Percentiles rank a stretch among this genome's conserved stretches.
Evolutionary conservation across 768 basidiomycete species (phyloP).

Genomic region (Paxillus rubicundulus): DNA sequence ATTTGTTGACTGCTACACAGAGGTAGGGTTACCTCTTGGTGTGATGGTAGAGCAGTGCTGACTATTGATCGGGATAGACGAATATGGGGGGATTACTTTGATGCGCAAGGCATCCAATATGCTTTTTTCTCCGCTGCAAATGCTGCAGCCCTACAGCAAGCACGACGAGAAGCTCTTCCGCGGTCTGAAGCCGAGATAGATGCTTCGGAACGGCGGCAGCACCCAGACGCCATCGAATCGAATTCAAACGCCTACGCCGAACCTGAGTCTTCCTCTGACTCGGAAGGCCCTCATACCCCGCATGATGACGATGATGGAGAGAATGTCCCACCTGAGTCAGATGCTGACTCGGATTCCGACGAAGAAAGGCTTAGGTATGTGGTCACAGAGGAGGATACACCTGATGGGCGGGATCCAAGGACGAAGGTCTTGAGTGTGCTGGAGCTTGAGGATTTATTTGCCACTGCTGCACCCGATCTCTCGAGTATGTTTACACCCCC

Average conservation of each 20-base stretch:
- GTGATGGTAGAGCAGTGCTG: neutral
- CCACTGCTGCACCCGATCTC: slow-evolving; percentile 66
- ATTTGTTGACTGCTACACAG: slow-evolving; percentile 83
- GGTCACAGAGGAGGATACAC: slow-evolving; percentile 52
- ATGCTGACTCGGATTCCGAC: slow-evolving; percentile 30
- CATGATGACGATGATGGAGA: slow-evolving; percentile 31
- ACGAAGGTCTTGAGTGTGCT: slow-evolving; percentile 78
- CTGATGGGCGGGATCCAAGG: slow-evolving; percentile 57
- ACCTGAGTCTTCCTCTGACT: slow-evolving; percentile 33
- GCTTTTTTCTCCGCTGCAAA: slow-evolving; percentile 94
- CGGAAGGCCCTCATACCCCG: slow-evolving; percentile 25
- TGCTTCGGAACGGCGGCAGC: neutral
- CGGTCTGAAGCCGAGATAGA: slow-evolving; percentile 21
- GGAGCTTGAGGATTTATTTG: slow-evolving; percentile 85
- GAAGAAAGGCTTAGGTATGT: slow-evolving; percentile 46
- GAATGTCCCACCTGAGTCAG: slow-evolving; percentile 23
- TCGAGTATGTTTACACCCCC: slow-evolving; percentile 45
- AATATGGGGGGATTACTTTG: slow-evolving; percentile 92
- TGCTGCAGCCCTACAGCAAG: slow-evolving; percentile 80
- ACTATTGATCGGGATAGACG: slow-evolving; percentile 49
- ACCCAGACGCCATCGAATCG: neutral
- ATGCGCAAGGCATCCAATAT: slow-evolving; percentile 67
- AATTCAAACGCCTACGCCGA: slow-evolving; percentile 4
- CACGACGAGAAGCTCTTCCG: slow-evolving; percentile 48
- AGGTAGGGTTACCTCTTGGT: slow-evolving; percentile 48